These are phyloP conservation scores for Sclerotinia minor DNA, from an alignment of 2,329 filamentous ascomycete species.

Conservation along the genomic window DNA sequence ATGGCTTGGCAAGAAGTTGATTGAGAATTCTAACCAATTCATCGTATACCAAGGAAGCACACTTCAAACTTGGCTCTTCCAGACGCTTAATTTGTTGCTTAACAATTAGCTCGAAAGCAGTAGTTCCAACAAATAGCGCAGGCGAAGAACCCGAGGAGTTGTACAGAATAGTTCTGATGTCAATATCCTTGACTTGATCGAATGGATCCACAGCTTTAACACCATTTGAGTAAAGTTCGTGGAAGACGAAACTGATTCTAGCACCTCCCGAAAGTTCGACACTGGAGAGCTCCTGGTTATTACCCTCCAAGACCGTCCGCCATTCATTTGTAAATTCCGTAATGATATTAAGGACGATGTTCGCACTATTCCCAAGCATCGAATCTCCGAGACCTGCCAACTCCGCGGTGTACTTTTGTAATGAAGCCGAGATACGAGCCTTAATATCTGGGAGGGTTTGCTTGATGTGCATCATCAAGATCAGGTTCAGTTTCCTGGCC, in stretches of 20 bases:
- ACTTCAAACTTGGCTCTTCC: conserved; percentile 96
- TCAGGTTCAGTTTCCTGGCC: conserved; percentile 94
- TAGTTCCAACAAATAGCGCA: conserved; percentile 94
- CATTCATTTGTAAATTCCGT: conserved; percentile 99
- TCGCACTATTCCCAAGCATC: conserved; percentile 91
- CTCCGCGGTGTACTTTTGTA: conserved; percentile 88
- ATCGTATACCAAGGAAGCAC: conserved; percentile 95
- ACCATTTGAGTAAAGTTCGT: conserved; percentile 96
- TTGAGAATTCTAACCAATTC: conserved; percentile 93
- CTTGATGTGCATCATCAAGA: conserved; percentile 99
- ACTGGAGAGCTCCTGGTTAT: conserved; percentile 94
- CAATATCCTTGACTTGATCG: conserved; percentile 93
- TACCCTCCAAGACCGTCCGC: conserved; percentile 91
- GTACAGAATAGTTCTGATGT: conserved; percentile 95
- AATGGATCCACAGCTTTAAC: conserved; percentile 98
- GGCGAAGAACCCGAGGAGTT: conserved; percentile 99
- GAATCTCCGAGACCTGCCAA: conserved; percentile 84
- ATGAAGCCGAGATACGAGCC: conserved; percentile 86
- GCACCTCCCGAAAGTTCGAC: conserved; percentile 93
- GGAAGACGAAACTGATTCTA: conserved; percentile 98
- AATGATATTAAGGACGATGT: conserved; percentile 97
- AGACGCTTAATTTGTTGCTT: conserved; percentile 97
- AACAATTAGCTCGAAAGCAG: conserved; percentile 97
- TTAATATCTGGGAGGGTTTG: conserved; percentile 99
- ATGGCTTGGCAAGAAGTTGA: conserved; percentile 81